Conservation (phyloP, 345 rosid species). For the Pugionium dolabratum region DNA sequence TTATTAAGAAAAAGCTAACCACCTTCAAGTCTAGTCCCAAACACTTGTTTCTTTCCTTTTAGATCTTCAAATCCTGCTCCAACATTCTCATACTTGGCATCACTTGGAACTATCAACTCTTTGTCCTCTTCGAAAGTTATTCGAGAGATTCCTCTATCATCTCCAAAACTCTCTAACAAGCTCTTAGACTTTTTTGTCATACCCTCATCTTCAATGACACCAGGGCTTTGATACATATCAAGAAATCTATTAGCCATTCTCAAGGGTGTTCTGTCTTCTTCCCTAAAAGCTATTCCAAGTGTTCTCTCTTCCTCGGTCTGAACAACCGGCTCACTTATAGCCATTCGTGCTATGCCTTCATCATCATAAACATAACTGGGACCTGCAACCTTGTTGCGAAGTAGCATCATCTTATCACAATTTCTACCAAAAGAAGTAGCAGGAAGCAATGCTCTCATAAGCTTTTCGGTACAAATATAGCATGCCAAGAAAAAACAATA, state of each 20-base stretch:
- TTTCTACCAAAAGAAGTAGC: constrained; percentile 35
- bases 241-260: constrained; percentile 27
- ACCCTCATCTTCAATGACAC: constrained; percentile 22
- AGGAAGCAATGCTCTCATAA: constrained; percentile 74
- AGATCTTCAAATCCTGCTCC: constrained; percentile 14
- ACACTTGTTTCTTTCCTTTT: constrained; percentile 16
- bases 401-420: constrained; percentile 11
- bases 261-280: constrained; percentile 8
- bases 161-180: constrained; percentile 49
- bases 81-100: background rate
- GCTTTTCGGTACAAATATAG: constrained; percentile 65
- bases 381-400: constrained; percentile 1
- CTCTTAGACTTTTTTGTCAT: constrained; percentile 46
- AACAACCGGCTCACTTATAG: constrained; percentile 19
- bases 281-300: background rate
- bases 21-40: constrained; percentile 22
- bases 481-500: constrained; percentile 61
- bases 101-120: background rate
- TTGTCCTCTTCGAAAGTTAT: constrained; percentile 2
- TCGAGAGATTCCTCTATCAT: constrained; percentile 31
- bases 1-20: background rate
- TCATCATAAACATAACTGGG: constrained; percentile 7
- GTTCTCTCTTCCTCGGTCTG: constrained; percentile 31
- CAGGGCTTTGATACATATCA: constrained; percentile 31
- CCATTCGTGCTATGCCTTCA: constrained; percentile 7